A percentile compares a stretch with the other conserved stretches of the same genome.
These are phyloP conservation scores for Backusella parvicylindrica DNA, from an alignment of 192 early-diverging fungal genomes.

Conservation along the genomic window DNA sequence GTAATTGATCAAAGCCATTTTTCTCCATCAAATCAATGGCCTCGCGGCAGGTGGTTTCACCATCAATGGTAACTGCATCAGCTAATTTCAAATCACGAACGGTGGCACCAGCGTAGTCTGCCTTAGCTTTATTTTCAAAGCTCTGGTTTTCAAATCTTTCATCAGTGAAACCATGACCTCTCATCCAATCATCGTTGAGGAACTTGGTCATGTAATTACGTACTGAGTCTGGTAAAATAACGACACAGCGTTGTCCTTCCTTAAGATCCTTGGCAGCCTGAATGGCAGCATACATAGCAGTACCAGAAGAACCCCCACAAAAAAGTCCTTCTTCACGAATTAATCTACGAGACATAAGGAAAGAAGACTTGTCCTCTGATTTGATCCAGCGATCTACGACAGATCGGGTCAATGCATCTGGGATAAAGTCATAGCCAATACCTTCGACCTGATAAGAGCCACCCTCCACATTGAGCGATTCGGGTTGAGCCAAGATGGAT, in stretches of 20 bases:
- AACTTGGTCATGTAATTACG: slow-evolving; percentile 99
- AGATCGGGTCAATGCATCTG: slow-evolving; percentile 80
- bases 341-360: slow-evolving; percentile 92
- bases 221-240: slow-evolving; percentile 95
- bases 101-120: slow-evolving; percentile 77
- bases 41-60: slow-evolving; percentile 64
- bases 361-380: slow-evolving; percentile 92
- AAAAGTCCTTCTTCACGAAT: slow-evolving; percentile 97
- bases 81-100: slow-evolving; percentile 77
- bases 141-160: slow-evolving; percentile 63
- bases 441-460: slow-evolving; percentile 93
- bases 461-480: slow-evolving; percentile 65
- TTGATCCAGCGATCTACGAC: slow-evolving; percentile 96
- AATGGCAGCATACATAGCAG: slow-evolving; percentile 85
- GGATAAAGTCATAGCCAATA: slow-evolving; percentile 99
- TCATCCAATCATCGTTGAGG: slow-evolving; percentile 98
- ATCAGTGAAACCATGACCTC: slow-evolving; percentile 82
- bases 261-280: slow-evolving; percentile 83
- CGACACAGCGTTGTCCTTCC: slow-evolving; percentile 86
- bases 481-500: slow-evolving; percentile 91
- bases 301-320: slow-evolving; percentile 94
- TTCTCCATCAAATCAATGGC: slow-evolving; percentile 84
- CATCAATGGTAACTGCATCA: slow-evolving; percentile 80
- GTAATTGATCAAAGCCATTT: slow-evolving; percentile 95
- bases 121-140: slow-evolving; percentile 58